Evolutionary conservation across 1,139 yeast genomes (phyloP).

Genomic region (Scheffersomyces segobiensis): DNA sequence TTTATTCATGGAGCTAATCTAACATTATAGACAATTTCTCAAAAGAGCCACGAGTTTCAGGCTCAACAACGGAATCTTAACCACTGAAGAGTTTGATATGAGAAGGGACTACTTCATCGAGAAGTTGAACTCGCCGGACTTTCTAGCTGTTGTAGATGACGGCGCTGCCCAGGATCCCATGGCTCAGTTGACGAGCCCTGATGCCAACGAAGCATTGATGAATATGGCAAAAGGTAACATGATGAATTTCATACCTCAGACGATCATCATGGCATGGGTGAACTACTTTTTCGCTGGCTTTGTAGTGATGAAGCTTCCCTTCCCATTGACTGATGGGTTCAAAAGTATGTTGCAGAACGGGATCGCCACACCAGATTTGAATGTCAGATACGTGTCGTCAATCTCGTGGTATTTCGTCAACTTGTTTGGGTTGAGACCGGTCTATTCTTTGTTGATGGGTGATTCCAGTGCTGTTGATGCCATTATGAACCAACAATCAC

Average conservation of each 20-base stretch:
- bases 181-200: constrained; percentile 72
- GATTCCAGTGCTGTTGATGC: constrained; percentile 50
- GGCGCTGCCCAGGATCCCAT: constrained; percentile 45
- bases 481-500: constrained; percentile 50
- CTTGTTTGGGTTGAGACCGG: constrained; percentile 79
- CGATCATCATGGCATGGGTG: constrained; percentile 95
- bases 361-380: constrained; percentile 78
- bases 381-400: constrained; percentile 92
- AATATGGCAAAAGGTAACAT: constrained; percentile 79
- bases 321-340: constrained; percentile 82
- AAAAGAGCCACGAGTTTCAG: constrained; percentile 57
- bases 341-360: constrained; percentile 92
- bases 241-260: constrained; percentile 86
- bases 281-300: constrained; percentile 92
- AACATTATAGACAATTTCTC: constrained; percentile 44
- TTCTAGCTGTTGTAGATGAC: constrained; percentile 42
- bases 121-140: constrained; percentile 53
- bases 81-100: constrained; percentile 45
- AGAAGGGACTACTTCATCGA: constrained; percentile 48
- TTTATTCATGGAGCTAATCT: constrained; percentile 1
- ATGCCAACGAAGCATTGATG: constrained; percentile 72
- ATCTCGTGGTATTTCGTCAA: constrained; percentile 97
- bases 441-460: constrained; percentile 71
- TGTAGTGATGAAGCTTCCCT: constrained; percentile 61
- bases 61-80: constrained; percentile 46